phyloP scores from a whole-genome alignment of 192 early-diverging fungal species.

The Umbelopsis sp. region DNA sequence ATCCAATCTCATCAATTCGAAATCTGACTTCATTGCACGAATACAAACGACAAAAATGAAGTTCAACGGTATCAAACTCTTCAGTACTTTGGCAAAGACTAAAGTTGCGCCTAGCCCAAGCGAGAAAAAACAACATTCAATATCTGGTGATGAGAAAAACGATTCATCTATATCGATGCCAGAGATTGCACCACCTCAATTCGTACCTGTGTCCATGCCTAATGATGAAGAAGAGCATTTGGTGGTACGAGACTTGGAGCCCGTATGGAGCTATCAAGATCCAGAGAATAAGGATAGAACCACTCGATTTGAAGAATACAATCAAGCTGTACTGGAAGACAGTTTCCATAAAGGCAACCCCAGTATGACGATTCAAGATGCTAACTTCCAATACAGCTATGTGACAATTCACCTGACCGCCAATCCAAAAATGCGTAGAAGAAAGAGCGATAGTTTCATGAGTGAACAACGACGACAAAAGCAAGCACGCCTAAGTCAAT shows the following conservation, averaged over 20 bases:
- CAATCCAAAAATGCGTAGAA: conserved; percentile 15
- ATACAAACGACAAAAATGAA: neutral
- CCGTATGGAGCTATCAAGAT: conserved; percentile 11
- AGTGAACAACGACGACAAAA: conserved; percentile 10
- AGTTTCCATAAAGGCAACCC: conserved; percentile 6
- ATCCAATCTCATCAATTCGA: neutral
- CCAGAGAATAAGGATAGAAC: neutral
- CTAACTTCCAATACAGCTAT: conserved; percentile 12
- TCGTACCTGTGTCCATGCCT: neutral
- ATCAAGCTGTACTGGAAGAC: conserved; percentile 7
- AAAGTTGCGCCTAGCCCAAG: neutral
- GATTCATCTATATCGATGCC: neutral
- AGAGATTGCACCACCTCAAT: conserved; percentile 3
- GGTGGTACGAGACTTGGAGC: conserved; percentile 8
- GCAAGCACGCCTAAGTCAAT: conserved; percentile 13
- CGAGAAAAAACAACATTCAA: neutral
- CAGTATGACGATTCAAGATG: conserved; percentile 15
- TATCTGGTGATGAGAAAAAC: neutral
- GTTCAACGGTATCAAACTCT: conserved; percentile 1
- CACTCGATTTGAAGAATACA: conserved; percentile 8
- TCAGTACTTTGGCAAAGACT: neutral
- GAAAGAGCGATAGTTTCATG: conserved; percentile 11
- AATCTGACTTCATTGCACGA: neutral
- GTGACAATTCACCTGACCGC: neutral
- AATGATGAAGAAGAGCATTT: neutral